Conservation (phyloP, 1,139 yeast species). For the Hansenula anomala region DNA sequence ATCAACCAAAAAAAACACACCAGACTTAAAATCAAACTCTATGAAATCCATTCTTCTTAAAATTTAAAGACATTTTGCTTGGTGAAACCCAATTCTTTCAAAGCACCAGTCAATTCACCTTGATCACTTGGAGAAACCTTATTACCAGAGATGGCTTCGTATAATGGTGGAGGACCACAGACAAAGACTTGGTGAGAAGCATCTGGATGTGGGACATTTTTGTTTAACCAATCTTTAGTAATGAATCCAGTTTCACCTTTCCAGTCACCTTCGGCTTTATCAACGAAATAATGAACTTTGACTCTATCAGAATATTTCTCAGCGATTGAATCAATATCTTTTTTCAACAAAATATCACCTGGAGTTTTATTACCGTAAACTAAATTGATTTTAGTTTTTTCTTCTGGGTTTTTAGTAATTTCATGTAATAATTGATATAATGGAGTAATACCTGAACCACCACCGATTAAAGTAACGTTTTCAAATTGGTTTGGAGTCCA, state of each 20-base stretch:
- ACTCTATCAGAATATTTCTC: conserved; percentile 70
- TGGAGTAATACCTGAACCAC: conserved; percentile 97
- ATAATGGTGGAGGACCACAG: conserved; percentile 90
- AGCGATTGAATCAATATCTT: conserved; percentile 66
- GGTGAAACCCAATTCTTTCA: conserved; percentile 83
- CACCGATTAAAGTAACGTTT: conserved; percentile 81
- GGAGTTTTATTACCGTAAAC: conserved; percentile 77
- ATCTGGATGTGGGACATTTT: conserved; percentile 54
- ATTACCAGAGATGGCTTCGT: conserved; percentile 79
- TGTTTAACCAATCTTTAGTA: conserved; percentile 59
- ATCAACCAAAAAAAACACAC: too few relatives aligned
- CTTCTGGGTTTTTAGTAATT: conserved; percentile 66
- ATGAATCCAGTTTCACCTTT: conserved; percentile 60
- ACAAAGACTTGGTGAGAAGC: conserved; percentile 69
- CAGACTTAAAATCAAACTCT: too few relatives aligned
- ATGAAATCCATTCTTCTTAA: conserved; percentile 28
- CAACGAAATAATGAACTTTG: conserved; percentile 74
- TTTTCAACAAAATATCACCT: conserved; percentile 71
- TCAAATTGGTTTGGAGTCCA: conserved; percentile 86
- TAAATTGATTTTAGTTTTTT: conserved; percentile 79
- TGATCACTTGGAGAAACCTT: conserved; percentile 88
- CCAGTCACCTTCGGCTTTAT: conserved; percentile 52
- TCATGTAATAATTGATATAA: conserved; percentile 78
- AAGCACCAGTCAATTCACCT: conserved; percentile 87
- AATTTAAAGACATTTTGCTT: conserved; percentile 90